These are phyloP conservation scores for Sphaerobolus stellatus DNA, from an alignment of 1,284 basidiomycete genomes.

Conservation along the genomic window DNA sequence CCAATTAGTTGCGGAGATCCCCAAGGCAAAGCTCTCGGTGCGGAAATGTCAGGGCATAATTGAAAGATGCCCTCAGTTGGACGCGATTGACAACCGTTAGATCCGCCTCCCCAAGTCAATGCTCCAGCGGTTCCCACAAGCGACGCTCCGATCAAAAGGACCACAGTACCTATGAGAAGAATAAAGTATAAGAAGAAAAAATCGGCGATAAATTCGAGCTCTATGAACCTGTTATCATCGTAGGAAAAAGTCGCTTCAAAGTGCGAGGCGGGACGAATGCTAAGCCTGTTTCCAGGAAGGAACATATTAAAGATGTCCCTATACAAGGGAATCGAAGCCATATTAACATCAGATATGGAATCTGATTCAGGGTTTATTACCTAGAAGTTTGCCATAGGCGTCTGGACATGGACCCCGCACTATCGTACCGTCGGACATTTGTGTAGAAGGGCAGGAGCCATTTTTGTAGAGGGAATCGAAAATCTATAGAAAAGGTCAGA, in stretches of 20 bases:
- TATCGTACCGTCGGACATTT: constrained; percentile 57
- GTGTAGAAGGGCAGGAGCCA: constrained; percentile 71
- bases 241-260: constrained; percentile 74
- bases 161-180: constrained; percentile 53
- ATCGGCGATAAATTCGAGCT: neutral
- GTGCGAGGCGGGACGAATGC: constrained; percentile 68
- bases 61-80: constrained; percentile 64
- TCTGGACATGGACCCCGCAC: constrained; percentile 71
- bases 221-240: constrained; percentile 67
- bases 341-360: neutral
- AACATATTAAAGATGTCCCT: constrained; percentile 78
- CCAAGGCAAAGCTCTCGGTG: constrained; percentile 63
- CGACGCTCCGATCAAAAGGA: constrained; percentile 75
- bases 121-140: constrained; percentile 75
- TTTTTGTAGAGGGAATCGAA: constrained; percentile 74
- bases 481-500: constrained; percentile 37
- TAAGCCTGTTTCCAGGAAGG: constrained; percentile 78
- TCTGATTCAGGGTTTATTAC: constrained; percentile 33
- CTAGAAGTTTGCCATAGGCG: constrained; percentile 75
- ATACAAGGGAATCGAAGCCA: too few relatives aligned
- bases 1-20: constrained; percentile 82
- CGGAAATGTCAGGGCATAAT: constrained; percentile 67
- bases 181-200: constrained; percentile 10
- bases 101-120: constrained; percentile 81
- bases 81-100: constrained; percentile 61